Conservation (phyloP, 352 stramenopile species). For the Phytopythium delawarense region DNA sequence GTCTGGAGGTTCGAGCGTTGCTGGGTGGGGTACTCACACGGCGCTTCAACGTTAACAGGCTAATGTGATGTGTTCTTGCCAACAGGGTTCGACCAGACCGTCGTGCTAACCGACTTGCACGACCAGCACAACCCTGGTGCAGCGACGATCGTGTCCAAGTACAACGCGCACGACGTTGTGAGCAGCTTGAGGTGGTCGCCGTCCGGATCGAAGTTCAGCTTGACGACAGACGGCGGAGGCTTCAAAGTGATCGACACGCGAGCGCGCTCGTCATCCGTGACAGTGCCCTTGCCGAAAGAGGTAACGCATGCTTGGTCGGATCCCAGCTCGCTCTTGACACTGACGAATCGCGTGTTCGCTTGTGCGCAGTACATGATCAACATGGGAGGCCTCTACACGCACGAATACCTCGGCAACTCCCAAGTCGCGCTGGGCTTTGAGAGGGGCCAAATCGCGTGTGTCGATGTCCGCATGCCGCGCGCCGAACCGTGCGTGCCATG, state of each 20-base stretch:
- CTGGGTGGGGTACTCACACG: background rate
- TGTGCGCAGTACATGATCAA: conserved; percentile 26
- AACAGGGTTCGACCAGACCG: conserved; percentile 71
- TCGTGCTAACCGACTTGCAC: conserved; percentile 66
- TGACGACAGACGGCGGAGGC: conserved; percentile 77
- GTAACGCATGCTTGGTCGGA: conserved; percentile 1
- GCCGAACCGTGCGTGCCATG: conserved; percentile 27
- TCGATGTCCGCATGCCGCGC: conserved; percentile 65
- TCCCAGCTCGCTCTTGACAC: background rate
- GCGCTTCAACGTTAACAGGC: background rate
- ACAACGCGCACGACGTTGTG: conserved; percentile 71
- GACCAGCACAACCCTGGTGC: conserved; percentile 28
- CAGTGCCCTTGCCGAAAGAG: conserved; percentile 7
- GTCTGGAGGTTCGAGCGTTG: conserved; percentile 28
- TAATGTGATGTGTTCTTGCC: conserved; percentile 7
- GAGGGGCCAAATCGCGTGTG: conserved; percentile 44
- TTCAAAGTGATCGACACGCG: conserved; percentile 66
- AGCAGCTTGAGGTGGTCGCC: conserved; percentile 75
- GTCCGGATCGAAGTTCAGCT: conserved; percentile 47
- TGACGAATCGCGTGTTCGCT: background rate
- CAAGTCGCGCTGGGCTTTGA: conserved; percentile 69
- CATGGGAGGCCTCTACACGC: conserved; percentile 61
- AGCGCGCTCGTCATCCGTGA: conserved; percentile 11
- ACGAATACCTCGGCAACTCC: conserved; percentile 57
- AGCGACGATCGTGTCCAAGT: conserved; percentile 46